phyloP scores from a whole-genome alignment of 2,329 filamentous ascomycete genomes.

The Pezicula carpinea region DNA sequence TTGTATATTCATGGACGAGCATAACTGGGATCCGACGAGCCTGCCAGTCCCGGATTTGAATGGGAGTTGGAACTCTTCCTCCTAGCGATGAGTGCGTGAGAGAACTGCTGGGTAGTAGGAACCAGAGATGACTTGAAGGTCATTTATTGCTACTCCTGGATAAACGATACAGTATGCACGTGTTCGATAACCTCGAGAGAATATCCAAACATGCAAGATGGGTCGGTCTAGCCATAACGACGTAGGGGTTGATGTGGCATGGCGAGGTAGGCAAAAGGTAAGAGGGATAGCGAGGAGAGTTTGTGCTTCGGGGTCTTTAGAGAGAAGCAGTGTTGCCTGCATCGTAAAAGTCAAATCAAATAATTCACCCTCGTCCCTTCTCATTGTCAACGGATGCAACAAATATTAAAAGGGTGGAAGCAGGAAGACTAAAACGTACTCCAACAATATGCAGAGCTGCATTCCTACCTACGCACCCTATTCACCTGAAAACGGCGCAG shows the following conservation, averaged over 20 bases:
- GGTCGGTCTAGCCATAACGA: conserved; percentile 37
- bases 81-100: neutral
- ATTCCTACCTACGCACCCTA: no score
- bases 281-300: conserved; percentile 18
- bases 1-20: conserved; percentile 35
- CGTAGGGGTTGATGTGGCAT: conserved; percentile 34
- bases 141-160: conserved; percentile 44
- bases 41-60: neutral
- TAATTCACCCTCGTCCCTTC: neutral
- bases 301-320: conserved; percentile 35
- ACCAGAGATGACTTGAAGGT: neutral
- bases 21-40: conserved; percentile 22
- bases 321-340: conserved; percentile 35
- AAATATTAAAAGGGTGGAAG: no score
- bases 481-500: no score
- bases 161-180: conserved; percentile 35
- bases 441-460: no score
- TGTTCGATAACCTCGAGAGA: conserved; percentile 32
- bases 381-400: no score
- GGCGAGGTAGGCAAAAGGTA: conserved; percentile 11
- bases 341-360: neutral
- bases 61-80: neutral
- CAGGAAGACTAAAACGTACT: no score
- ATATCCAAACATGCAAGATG: conserved; percentile 31
- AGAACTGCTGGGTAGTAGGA: conserved; percentile 5